phyloP scores from a whole-genome alignment of 352 stramenopile genomes.

The Globisporangium recalcitrans region DNA sequence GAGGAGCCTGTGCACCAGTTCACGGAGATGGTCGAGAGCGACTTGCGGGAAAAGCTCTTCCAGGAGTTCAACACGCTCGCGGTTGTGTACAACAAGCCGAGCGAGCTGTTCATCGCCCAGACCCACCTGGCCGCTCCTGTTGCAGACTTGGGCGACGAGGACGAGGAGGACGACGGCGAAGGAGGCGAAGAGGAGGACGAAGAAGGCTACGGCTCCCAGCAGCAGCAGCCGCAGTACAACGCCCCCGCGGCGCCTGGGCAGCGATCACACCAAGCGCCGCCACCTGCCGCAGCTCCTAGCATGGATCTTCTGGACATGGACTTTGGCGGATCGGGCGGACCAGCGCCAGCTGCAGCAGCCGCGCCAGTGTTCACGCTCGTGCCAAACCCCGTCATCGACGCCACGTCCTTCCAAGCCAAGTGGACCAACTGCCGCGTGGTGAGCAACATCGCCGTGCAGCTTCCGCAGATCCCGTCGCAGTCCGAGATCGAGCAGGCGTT shows the following conservation, averaged over 20 bases:
- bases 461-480: constrained; percentile 52
- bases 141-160: constrained; percentile 36
- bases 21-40: constrained; percentile 76
- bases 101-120: constrained; percentile 92
- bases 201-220: constrained; percentile 28
- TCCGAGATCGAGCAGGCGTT: constrained; percentile 67
- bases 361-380: constrained; percentile 41
- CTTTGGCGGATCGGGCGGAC: constrained; percentile 32
- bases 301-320: constrained; percentile 80
- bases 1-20: constrained; percentile 85
- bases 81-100: constrained; percentile 96
- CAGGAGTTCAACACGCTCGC: constrained; percentile 98
- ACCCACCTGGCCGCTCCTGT: constrained; percentile 42
- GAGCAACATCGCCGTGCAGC: constrained; percentile 49
- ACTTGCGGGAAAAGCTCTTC: constrained; percentile 86
- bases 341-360: constrained; percentile 14
- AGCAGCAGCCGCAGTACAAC: constrained; percentile 45
- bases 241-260: constrained; percentile 13
- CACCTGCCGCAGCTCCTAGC: constrained; percentile 21
- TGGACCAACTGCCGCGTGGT: constrained; percentile 71
- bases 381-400: constrained; percentile 71
- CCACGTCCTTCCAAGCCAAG: constrained; percentile 61
- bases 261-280: constrained; percentile 11
- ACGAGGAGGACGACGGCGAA: constrained; percentile 46
- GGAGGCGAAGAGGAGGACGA: constrained; percentile 33